Base-by-base conservation (phyloP, 2,329 filamentous ascomycete genomes). In the Cladosporium sp. region DNA sequence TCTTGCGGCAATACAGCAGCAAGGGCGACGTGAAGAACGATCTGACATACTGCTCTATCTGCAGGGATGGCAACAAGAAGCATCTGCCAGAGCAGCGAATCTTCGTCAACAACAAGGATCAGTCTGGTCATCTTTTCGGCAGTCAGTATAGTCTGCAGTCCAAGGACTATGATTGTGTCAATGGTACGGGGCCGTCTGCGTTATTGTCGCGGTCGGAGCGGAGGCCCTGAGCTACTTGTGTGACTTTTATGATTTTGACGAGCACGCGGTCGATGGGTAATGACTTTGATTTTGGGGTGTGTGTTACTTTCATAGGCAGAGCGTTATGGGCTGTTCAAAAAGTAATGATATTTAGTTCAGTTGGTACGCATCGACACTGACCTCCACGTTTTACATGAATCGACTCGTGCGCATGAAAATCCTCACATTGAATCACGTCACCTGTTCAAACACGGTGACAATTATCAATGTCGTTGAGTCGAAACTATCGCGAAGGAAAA, bases 141-240 rank as follows among this genome's bases (percentile, higher is more conserved):
- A 63, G 60, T 30, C 60, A 63, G 49, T 63, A 63, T 18, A 63
- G 60, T 34, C 21, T 63, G 49, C 49, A 56, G 49, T 25, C n/a
- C 14, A 54, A 43, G 10, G 60, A 63, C 16, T 63, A 63, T 46
- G 34, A 56, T 23, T 63, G 60, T 25, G 60, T 56, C 5, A 63
- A 56, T 23, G 60, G n/a, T 14, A 25, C 23, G 23, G 43, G 60
- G 7, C 5, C 18, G 5, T 63, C 60, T 36, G 36, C 14, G 8
- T 34, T 63, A 49, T 32, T 63, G 25, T 34, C 48, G 48, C 28
- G 59, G 25, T 30, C 59, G 11, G 51, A 54, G 28, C 26, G 51
- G 26, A 54, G 28, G 14, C 3, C 39, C 21, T 46, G 39, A 46
- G n/a, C 2, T 21, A 2, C n/a, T 46, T 46, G 39, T 10, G 21